Evolutionary conservation across 2,329 filamentous ascomycete genomes (phyloP).

Genomic region (Lasiodiplodia citricola): DNA sequence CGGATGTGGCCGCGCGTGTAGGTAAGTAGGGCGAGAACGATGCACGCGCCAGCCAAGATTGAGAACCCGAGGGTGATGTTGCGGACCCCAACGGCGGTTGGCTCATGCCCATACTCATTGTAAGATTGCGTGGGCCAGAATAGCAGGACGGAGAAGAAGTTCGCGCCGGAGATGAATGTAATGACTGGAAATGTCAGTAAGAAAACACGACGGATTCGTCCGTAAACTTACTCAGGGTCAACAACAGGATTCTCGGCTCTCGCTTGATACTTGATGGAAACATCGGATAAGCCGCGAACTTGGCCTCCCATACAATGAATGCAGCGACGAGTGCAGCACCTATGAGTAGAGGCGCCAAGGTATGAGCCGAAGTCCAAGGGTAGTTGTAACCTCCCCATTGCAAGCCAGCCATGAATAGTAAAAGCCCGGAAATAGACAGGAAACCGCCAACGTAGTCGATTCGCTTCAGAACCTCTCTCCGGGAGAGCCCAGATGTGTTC

Average conservation of each 20-base stretch:
- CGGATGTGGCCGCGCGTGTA: conserved; percentile 34
- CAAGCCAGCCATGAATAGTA: conserved; percentile 46
- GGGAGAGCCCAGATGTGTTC: conserved; percentile 40
- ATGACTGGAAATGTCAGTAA: conserved; percentile 30
- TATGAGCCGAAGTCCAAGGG: conserved; percentile 45
- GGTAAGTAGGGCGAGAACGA: conserved; percentile 38
- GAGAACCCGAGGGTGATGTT: conserved; percentile 36
- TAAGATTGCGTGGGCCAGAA: conserved; percentile 41
- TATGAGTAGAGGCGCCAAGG: conserved; percentile 43
- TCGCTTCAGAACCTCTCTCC: conserved; percentile 37
- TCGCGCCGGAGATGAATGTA: conserved; percentile 44
- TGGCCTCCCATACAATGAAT: conserved; percentile 46
- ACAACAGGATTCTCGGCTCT: conserved; percentile 46
- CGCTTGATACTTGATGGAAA: conserved; percentile 41
- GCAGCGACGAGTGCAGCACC: conserved; percentile 41
- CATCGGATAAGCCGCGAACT: conserved; percentile 47
- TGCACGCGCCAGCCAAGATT: conserved; percentile 38
- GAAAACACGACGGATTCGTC: too few species aligned
- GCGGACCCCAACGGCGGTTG: conserved; percentile 40
- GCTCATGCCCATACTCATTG: conserved; percentile 37
- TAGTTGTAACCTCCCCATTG: conserved; percentile 48
- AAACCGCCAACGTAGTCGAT: conserved; percentile 41
- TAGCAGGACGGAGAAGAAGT: conserved; percentile 39
- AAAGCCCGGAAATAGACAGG: conserved; percentile 40
- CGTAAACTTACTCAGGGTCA: conserved; percentile 50